A percentile compares a stretch with the other conserved stretches of the same genome.
These are phyloP conservation scores for Przewalskia tangutica DNA, from an alignment of 257 asterid genomes.

Conservation along the genomic window DNA sequence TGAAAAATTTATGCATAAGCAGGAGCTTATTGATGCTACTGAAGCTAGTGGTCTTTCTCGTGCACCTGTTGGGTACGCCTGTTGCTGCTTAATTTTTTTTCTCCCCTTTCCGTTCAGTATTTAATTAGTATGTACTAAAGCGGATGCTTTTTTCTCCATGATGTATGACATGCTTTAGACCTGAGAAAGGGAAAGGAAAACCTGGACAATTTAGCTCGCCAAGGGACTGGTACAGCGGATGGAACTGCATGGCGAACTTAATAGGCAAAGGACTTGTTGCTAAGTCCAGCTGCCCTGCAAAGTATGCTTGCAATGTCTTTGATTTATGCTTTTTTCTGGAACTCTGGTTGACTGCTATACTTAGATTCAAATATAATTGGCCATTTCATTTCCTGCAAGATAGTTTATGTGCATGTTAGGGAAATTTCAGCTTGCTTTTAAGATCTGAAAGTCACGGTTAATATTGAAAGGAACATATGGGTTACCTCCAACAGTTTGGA, in stretches of 20 bases:
- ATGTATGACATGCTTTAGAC: slow-evolving; percentile 30
- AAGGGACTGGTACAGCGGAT: slow-evolving; percentile 90
- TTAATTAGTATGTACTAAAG: background rate
- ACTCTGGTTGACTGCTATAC: background rate
- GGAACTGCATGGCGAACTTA: slow-evolving; percentile 90
- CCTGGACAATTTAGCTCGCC: slow-evolving; percentile 78
- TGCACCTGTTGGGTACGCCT: slow-evolving; percentile 52
- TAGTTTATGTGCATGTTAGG: background rate
- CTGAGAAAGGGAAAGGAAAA: slow-evolving; percentile 78
- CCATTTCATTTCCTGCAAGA: background rate
- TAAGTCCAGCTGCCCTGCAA: slow-evolving; percentile 94
- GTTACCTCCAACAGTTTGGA: background rate
- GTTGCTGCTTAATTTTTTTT: background rate
- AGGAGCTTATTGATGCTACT: slow-evolving; percentile 80
- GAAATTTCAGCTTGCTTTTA: background rate
- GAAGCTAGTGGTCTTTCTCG: slow-evolving; percentile 96
- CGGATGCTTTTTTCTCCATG: background rate
- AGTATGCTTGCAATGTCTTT: slow-evolving; percentile 36
- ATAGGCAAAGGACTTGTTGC: slow-evolving; percentile 77
- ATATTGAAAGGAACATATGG: background rate
- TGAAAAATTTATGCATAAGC: slow-evolving; percentile 62
- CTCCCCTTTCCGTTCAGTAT: background rate
- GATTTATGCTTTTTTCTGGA: background rate
- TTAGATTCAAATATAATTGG: background rate
- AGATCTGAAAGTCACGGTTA: background rate